Evolutionary conservation across 768 basidiomycete species (phyloP), one percentile per base, ranked within the genome.

Genomic region (Suillus variegatus): DNA sequence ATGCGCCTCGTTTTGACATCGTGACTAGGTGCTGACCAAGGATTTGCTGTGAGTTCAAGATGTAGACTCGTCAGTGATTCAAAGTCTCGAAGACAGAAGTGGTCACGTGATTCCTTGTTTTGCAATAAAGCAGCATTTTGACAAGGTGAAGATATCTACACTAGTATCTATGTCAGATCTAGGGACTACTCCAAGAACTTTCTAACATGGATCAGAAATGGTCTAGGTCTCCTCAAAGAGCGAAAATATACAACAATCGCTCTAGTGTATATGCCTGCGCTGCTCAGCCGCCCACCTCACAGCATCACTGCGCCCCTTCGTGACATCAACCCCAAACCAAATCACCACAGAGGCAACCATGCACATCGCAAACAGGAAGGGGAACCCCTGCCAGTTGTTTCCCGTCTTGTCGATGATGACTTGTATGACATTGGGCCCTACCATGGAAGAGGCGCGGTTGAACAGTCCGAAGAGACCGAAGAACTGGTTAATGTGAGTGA

Each of bases 391-490:
- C 93, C 93, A 94, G 72, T 90, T 93, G 73, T 87, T 83, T 0
- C 88, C 88, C 3, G 86, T 82, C 60, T 79, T 79, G 75, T 92
- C 81, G 64, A 95, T 93, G 72, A 94, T 93, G 4, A 87, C 91
- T 73, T 93, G 91, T 46, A 94, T 88, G 10, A 94, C 92, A 67
- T 91, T 94, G 0, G 93, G 92, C 0, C 93, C 93, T 52, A 94
- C 87, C 18, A 60, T 60, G 6, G 58, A 60, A 16, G 89, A 91
- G 1, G 90, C 91, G 8, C 91, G 86, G 75, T 92, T 93, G 4
- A 89, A 93, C 36, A 95, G 83, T 7, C 91, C 91, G 74, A 95
- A 93, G 32, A 95, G 84, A 9, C 91, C 91, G 75, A 95, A 95
- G 78, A 94, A 95, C 88, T 93, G 70, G 3, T 3, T 4, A 10